phyloP scores from a whole-genome alignment of 106 monocot species.

The Dioscorea dumetorum region DNA sequence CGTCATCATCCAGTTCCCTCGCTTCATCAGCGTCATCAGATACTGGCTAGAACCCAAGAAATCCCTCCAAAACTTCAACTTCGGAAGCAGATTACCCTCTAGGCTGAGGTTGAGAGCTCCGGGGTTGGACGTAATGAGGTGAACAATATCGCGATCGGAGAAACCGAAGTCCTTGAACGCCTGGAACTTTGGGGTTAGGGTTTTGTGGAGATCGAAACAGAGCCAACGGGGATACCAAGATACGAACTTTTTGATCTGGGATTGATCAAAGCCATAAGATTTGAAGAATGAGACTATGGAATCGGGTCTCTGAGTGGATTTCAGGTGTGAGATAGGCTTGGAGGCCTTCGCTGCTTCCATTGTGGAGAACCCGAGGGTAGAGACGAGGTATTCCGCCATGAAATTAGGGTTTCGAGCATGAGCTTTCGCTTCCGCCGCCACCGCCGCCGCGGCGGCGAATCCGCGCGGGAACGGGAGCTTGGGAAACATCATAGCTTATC shows the following conservation, averaged over 20 bases:
- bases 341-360: conserved; percentile 15
- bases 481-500: no score
- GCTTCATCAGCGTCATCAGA: background rate
- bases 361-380: conserved; percentile 19
- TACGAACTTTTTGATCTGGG: conserved; percentile 9
- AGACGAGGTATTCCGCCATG: conserved; percentile 22
- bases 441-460: no score
- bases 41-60: conserved; percentile 3
- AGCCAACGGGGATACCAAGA: conserved; percentile 9
- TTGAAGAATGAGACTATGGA: conserved; percentile 15
- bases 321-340: conserved; percentile 12
- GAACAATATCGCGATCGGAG: conserved; percentile 1
- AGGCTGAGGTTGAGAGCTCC: background rate
- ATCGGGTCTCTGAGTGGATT: conserved; percentile 18
- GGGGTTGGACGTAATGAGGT: conserved; percentile 3
- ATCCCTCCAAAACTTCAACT: conserved; percentile 1
- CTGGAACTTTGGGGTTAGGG: conserved; percentile 16
- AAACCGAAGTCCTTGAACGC: conserved; percentile 14
- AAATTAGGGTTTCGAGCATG: conserved; percentile 1
- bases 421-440: no score
- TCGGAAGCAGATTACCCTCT: background rate
- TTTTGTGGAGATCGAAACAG: conserved; percentile 13
- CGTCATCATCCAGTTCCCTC: background rate
- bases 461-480: no score
- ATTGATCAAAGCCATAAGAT: conserved; percentile 5